These are phyloP conservation scores for Oenanthe sinensis DNA, from an alignment of 129 eudicot species.

Conservation along the genomic window DNA sequence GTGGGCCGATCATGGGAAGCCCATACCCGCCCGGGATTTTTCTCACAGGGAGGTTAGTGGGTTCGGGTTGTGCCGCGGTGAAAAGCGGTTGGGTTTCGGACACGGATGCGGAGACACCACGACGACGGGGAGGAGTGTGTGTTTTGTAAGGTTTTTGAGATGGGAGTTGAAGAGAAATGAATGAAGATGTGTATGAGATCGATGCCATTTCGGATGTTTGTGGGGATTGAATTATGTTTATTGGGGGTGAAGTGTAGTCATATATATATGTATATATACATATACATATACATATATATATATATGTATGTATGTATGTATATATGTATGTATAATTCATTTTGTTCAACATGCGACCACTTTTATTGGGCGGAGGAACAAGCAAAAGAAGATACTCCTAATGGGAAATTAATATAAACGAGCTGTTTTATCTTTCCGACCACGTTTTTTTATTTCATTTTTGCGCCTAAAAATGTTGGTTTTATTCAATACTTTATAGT, in stretches of 20 bases:
- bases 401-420: background rate
- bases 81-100: slow-evolving; percentile 26
- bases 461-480: background rate
- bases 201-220: background rate
- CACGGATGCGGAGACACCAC: slow-evolving; percentile 20
- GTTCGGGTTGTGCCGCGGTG: background rate
- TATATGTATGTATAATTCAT: background rate
- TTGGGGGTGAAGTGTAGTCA: background rate
- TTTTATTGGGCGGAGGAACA: background rate
- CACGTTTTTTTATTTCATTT: background rate
- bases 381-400: background rate
- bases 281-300: too few species aligned
- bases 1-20: slow-evolving; percentile 50
- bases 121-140: background rate
- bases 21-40: slow-evolving; percentile 71
- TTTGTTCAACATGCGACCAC: background rate
- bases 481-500: background rate
- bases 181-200: slow-evolving; percentile 21
- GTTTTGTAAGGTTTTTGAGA: slow-evolving; percentile 5
- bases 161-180: slow-evolving; percentile 17
- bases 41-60: slow-evolving; percentile 38
- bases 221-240: background rate
- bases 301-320: too few species aligned
- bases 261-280: background rate
- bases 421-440: background rate